Evolutionary conservation across 495 filamentous ascomycete genomes (phyloP).

Genomic region (Penicillium flavigenum): DNA sequence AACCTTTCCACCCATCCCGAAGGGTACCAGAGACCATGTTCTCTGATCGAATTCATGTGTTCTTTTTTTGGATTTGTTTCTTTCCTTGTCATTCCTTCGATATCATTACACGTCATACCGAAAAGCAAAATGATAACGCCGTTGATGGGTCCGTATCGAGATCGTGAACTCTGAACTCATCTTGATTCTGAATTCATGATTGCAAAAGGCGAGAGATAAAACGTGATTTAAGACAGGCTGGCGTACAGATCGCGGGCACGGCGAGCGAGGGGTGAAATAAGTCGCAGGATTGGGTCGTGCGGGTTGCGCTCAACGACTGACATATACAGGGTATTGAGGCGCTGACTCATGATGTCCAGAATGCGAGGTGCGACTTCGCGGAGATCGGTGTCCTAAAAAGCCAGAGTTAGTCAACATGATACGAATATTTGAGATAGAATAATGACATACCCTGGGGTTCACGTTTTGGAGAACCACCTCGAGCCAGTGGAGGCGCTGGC

Average conservation of each 20-base stretch:
- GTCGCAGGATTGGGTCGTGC: slow-evolving; percentile 61
- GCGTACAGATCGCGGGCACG: slow-evolving; percentile 53
- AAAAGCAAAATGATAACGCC: slow-evolving; percentile 16
- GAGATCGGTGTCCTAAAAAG: slow-evolving; percentile 67
- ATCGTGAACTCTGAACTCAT: slow-evolving; percentile 3
- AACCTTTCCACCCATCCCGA: not conserved
- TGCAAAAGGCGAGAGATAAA: slow-evolving; percentile 7
- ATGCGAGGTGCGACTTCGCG: slow-evolving; percentile 62
- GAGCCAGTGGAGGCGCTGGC: slow-evolving; percentile 74
- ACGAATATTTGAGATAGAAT: slow-evolving; percentile 2
- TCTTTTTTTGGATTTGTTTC: not conserved
- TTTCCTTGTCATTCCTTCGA: slow-evolving; percentile 10
- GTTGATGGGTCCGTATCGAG: not conserved
- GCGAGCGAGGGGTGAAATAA: slow-evolving; percentile 56
- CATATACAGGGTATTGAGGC: slow-evolving; percentile 70
- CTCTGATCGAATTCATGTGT: not conserved
- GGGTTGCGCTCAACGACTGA: slow-evolving; percentile 60
- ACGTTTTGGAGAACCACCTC: slow-evolving; percentile 64
- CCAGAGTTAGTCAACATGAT: not conserved
- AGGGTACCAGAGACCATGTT: slow-evolving; percentile 1
- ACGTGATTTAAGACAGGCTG: slow-evolving; percentile 4
- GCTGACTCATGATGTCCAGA: slow-evolving; percentile 68
- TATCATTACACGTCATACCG: slow-evolving; percentile 24
- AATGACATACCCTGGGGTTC: slow-evolving; percentile 46
- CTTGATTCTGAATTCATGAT: not conserved